Conservation (phyloP, 1,284 basidiomycete genomes). For the Dichomitus squalens region DNA sequence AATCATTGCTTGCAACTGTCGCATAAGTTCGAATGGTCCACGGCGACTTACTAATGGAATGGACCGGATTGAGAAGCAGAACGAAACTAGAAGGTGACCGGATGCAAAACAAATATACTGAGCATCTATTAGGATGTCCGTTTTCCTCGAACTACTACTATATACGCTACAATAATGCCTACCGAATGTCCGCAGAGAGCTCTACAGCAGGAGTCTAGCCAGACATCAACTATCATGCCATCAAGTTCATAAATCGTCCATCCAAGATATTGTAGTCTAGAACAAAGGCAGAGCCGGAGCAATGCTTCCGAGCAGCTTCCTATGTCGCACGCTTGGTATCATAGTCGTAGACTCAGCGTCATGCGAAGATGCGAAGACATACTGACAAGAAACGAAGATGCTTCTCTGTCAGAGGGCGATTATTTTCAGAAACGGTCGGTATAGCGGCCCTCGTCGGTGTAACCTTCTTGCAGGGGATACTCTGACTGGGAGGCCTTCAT, state of each 20-base stretch:
- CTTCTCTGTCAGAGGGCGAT: too few relatives aligned
- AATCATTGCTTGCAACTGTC: too few relatives aligned
- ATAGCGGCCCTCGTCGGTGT: constrained; percentile 10
- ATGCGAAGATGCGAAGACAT: not conserved
- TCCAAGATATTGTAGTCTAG: not conserved
- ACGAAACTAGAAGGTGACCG: too few relatives aligned
- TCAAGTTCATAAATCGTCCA: not conserved
- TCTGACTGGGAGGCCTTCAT: constrained; percentile 14
- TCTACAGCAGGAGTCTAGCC: not conserved
- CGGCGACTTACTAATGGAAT: too few relatives aligned
- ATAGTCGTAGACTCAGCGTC: not conserved
- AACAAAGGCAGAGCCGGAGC: not conserved
- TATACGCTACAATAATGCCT: not conserved
- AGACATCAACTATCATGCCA: not conserved
- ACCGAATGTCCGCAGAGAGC: not conserved
- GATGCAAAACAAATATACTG: not conserved
- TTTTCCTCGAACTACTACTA: not conserved
- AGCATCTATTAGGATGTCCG: constrained; percentile 1
- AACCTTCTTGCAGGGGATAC: constrained; percentile 4
- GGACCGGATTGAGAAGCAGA: not conserved
- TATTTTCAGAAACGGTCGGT: constrained; percentile 3
- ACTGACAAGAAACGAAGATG: not conserved
- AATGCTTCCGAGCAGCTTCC: not conserved
- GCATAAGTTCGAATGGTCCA: too few relatives aligned
- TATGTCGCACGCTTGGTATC: not conserved